Base-by-base conservation (phyloP, 1,284 basidiomycete genomes). In the Porogramme epimiltina region DNA sequence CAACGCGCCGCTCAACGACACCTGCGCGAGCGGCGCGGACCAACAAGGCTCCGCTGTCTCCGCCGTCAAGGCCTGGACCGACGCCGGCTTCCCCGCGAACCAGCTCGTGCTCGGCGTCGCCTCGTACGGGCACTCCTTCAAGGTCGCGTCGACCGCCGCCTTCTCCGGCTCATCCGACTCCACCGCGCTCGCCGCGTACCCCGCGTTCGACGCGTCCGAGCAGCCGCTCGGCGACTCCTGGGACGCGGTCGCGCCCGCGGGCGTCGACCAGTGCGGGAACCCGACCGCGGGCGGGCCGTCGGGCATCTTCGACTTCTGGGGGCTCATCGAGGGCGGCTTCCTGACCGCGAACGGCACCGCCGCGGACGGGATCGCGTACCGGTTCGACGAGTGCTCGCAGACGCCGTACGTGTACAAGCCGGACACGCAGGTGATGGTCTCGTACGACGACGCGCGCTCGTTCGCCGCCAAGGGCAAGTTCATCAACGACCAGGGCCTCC, bases 81-180 rank as follows among this genome's bases (percentile, higher is more conserved):
- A 54, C 0, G 86, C 88, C 34, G 82, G 84, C 42, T 81, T 91
- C 68, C 85, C 86, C 22, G 66, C 72, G 13, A 63, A 75, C 56
- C 71, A 89, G 71, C 81, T 90, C 62, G 74, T 87, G 16, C 79
- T 91, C 42, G 87, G 84, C 46, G 76, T 89, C 10, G 75, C 86
- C 3, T 67, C 78, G 11, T 87, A 84, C 61, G 84, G 77, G 1
- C 75, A 80, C 58, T 69, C 70, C 39, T 79, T 67, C 66, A 62
- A 56, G 25, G 77, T 79, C 48, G 24, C 63, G 10, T 58, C 66
- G 20, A 53, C 45, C n/a, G 52, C 62, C 44, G 76, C 75, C 2
- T 59, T 70, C 47, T 51, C 62, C 6, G 51, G 58, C 20, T 25
- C 59, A 2, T 62, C 62, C 25, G 34, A 37, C 34, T 13, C 6